Base-by-base conservation (phyloP, 352 stramenopile species). In the Phytophthora melonis region DNA sequence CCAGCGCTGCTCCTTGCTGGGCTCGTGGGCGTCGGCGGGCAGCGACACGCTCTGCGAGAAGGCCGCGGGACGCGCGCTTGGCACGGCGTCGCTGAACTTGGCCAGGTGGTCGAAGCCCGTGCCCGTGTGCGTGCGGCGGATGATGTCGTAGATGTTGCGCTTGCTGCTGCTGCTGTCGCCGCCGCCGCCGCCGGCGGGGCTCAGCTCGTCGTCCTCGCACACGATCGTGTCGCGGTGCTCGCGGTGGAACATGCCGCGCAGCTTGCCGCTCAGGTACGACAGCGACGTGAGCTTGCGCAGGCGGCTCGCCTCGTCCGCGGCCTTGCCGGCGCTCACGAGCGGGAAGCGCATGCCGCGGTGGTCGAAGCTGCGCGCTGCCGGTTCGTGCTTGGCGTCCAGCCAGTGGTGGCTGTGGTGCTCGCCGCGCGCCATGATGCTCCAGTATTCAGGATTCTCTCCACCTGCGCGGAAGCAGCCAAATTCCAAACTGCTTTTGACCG, bases 1-100 rank as follows among this genome's bases (percentile, higher is more conserved):
- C 86, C 86, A 92, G 27, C 87, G 84, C 72, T 89, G 82, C 58
- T 93, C 87, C 54, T 88, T 90, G 57, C 79, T 91, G 50, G 84
- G 81, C 70, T 88, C 78, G 67, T 90, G 79, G n/a, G 63, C 59
- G 32, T 73, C 47, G 16, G 65, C 58, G 5, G 64, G 56, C 32
- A 77, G 60, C 10, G 69, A 75, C 25, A 56, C 49, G 25, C 69
- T 76, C 18, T 72, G 75, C 2, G 39, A 47, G 18, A 78, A 76
- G 3, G 58, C 47, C 54, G 34, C 25, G 36, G 63, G 58, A 7
- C 60, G 54, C 11, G 43, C 49, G 14, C 8, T 18, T 1, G 63
- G 41, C 39, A 64, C 25, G 18, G 56, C 53, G 39, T 58, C 58
- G 58, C 49, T 70, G 49, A 83, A 79, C 56, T 78, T 70, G 60